Evolutionary conservation across 2,329 filamentous ascomycete genomes (phyloP), one percentile per base, ranked within the genome.

Genomic region (Fusarium continuum): DNA sequence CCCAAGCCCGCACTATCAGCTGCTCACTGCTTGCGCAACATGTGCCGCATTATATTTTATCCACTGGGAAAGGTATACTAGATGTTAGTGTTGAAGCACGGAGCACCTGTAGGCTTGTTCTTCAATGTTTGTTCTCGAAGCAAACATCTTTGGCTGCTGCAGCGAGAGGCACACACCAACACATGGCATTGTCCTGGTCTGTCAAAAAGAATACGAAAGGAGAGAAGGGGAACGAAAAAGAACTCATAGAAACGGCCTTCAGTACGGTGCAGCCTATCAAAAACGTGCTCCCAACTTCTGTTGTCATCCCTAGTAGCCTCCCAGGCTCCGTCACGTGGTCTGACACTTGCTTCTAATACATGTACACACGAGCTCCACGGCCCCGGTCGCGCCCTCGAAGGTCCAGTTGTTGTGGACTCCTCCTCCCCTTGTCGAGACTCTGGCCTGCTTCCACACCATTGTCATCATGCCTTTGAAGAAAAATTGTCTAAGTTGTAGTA

Each of bases 141-240:
- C 48, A 66, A 65, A 63, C 47, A 62, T 58, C 10, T 47, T 53
- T 38, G 29, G 32, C 47, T 25, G 26, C 19, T n/a, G 28, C 34
- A 28, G 32, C 13, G 14, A 43, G 17, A 34, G 41, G 32, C 35
- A 28, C 54, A 16, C 17, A 14, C 29, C n/a, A n/a, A n/a, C n/a
- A 40, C 10, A 28, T 19, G 35, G 20, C 32, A 51, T 43, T 40
- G 25, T 31, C 31, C 29, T 28, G 38, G 32, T 35, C 34, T 59
- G 23, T 41, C 36, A 20, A 25, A 16, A 56, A 49, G 41, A 61
- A 50, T 32, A 54, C 32, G 28, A 36, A 41, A 52, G 55, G 46
- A 49, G 26, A 14, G 25, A 49, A 46, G 26, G 46, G 20, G 48
- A 61, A 55, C 26, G 17, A 54, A 56, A 61, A 50, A 53, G 35